Percentiles rank a stretch among this genome's conserved stretches.
Evolutionary conservation across 2,329 filamentous ascomycete genomes (phyloP).

Genomic region (Fusarium tjaetaba): DNA sequence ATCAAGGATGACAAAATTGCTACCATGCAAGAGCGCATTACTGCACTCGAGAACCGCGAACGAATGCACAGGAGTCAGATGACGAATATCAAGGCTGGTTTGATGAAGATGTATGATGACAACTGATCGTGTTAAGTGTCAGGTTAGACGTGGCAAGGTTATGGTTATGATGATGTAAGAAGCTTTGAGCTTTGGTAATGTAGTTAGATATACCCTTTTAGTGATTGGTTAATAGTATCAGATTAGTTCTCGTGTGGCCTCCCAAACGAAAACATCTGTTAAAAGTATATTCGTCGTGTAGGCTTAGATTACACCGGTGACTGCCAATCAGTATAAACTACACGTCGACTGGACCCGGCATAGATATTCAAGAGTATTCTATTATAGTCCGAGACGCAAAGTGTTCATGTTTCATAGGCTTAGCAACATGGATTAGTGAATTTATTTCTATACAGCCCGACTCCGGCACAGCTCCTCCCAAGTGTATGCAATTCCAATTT

Average conservation of each 20-base stretch:
- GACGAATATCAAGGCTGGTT: conserved; percentile 50
- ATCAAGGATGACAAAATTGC: conserved; percentile 64
- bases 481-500: conserved; percentile 18
- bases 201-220: conserved; percentile 31
- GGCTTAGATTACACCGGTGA: not conserved
- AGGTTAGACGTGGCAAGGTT: not conserved
- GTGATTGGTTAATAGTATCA: not conserved
- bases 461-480: conserved; percentile 18
- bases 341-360: not conserved
- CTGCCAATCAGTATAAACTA: not conserved
- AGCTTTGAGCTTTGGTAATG: not conserved
- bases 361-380: conserved; percentile 5
- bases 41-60: conserved; percentile 52
- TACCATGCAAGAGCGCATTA: conserved; percentile 50
- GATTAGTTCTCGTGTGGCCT: not conserved
- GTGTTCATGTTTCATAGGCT: conserved; percentile 17
- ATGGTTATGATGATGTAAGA: not conserved
- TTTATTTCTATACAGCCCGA: conserved; percentile 20
- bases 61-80: conserved; percentile 47
- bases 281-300: not conserved
- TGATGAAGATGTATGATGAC: conserved; percentile 52
- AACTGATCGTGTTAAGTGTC: conserved; percentile 33
- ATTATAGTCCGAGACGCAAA: conserved; percentile 7
- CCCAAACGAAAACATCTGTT: not conserved
- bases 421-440: conserved; percentile 17